Conservation (phyloP, 2,329 filamentous ascomycete species). For the Hymenoscyphus repandus region DNA sequence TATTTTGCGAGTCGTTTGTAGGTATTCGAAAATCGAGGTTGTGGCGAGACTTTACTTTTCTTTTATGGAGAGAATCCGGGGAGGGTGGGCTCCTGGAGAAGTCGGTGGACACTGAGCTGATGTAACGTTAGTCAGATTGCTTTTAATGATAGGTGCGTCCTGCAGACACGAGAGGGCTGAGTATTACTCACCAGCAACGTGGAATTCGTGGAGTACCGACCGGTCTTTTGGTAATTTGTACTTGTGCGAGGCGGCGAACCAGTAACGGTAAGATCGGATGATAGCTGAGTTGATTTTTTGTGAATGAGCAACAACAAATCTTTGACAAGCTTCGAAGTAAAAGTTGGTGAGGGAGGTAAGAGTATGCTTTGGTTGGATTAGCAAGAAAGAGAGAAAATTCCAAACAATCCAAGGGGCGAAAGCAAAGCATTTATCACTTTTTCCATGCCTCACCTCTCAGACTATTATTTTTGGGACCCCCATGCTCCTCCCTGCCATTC, state of each 20-base stretch:
- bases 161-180: slow-evolving; percentile 12
- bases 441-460: not conserved
- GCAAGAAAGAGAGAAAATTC: not conserved
- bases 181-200: not conserved
- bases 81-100: not conserved
- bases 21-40: not conserved
- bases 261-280: slow-evolving; percentile 3
- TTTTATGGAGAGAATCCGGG: not conserved
- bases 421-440: slow-evolving; percentile 11
- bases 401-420: slow-evolving; percentile 2
- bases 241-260: not conserved
- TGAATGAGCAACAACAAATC: not conserved
- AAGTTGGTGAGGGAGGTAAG: not conserved
- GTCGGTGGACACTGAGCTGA: slow-evolving; percentile 1
- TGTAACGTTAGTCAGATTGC: not conserved
- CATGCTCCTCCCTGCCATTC: slow-evolving; percentile 1
- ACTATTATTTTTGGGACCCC: slow-evolving; percentile 3
- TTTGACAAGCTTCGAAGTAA: not conserved
- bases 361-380: not conserved
- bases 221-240: not conserved
- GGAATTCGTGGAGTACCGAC: not conserved
- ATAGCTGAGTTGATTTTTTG: not conserved
- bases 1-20: not conserved
- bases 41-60: not conserved
- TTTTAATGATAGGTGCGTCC: not conserved